phyloP scores from a whole-genome alignment of 2,329 filamentous ascomycete genomes.

The Colletotrichum sp. region DNA sequence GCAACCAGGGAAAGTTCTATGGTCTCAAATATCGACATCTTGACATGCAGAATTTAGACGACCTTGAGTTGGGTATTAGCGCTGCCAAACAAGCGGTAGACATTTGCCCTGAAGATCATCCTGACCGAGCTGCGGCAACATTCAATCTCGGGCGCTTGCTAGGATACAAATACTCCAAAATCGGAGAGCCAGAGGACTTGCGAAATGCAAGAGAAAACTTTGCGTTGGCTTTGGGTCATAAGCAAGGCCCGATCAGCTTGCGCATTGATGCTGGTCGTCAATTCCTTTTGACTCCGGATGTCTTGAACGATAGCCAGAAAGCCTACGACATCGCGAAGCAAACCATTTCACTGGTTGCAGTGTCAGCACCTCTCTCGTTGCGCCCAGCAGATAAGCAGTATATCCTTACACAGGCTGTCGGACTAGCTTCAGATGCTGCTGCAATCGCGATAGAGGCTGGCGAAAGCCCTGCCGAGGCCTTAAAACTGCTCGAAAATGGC shows the following conservation, averaged over 20 bases:
- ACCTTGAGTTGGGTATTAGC: neutral
- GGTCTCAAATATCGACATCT: neutral
- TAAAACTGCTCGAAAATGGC: conserved; percentile 28
- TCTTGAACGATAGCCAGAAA: neutral
- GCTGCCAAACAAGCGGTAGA: neutral
- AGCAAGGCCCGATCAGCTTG: neutral
- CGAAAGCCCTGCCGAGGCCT: conserved; percentile 1
- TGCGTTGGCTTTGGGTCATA: neutral
- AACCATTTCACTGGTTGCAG: neutral
- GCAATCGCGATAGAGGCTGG: conserved; percentile 20
- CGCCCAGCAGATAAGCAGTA: conserved; percentile 24
- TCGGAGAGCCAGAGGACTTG: neutral
- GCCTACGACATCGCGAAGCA: neutral
- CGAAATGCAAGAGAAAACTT: neutral
- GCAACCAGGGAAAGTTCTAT: neutral
- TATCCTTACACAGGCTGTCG: conserved; percentile 15
- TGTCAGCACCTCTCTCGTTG: neutral
- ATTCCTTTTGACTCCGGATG: neutral
- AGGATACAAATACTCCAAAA: neutral
- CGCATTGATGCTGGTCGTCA: neutral
- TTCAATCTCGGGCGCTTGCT: neutral
- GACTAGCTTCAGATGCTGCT: conserved; percentile 26
- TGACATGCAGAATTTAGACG: rapidly evolving
- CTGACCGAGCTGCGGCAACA: neutral
- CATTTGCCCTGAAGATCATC: rapidly evolving